Evolutionary conservation across 2,329 filamentous ascomycete species (phyloP), one percentile per base, ranked within the genome.

Genomic region (Chaetomiaceae sp.): DNA sequence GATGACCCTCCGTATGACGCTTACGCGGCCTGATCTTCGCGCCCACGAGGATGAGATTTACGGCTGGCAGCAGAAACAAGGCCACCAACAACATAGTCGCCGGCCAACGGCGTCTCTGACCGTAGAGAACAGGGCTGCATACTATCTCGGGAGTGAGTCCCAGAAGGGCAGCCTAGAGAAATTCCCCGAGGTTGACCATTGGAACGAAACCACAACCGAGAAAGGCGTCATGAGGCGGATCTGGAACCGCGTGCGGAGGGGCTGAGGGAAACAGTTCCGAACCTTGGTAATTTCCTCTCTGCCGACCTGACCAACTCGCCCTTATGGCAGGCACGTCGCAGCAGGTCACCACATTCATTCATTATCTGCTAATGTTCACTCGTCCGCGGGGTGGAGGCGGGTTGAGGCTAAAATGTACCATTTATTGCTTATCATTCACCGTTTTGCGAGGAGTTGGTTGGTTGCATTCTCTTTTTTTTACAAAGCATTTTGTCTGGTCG

Each of bases 1-100:
- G 69, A 96, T 96, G 91, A 97, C 94, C 2, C 73, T 97, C 44
- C 88, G 91, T 44, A 95, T 97, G 90, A 97, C 92, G 0, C 78
- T 97, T 50, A 97, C 94, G 3, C 79, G 91, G 42, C 89, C 90
- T 0, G 92, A 97, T 66, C 77, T 97, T 43, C 84, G 90, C 37
- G 85, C 85, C 4, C 77, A 85, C 57, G 87, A 92, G 57, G 82
- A 86, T 10, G 77, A 85, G 56, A 77, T 89, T 14, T 89, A 90
- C 62, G 83, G 83, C 37, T 88, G 84, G 82, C 81, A 86, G 63
- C 80, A 86, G 62, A 72, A 72, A 29, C 61, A 63, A 33, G 64
- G 53, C n/a, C 55, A 62, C 16, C 64, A 58, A 37, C 51, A 61
- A 29, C 57, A 58, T 13, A 42, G 41, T 8, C 59, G 61, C 14